Evolutionary conservation across 495 filamentous ascomycete genomes (phyloP).

Genomic region (Annulohypoxylon maeteangense): DNA sequence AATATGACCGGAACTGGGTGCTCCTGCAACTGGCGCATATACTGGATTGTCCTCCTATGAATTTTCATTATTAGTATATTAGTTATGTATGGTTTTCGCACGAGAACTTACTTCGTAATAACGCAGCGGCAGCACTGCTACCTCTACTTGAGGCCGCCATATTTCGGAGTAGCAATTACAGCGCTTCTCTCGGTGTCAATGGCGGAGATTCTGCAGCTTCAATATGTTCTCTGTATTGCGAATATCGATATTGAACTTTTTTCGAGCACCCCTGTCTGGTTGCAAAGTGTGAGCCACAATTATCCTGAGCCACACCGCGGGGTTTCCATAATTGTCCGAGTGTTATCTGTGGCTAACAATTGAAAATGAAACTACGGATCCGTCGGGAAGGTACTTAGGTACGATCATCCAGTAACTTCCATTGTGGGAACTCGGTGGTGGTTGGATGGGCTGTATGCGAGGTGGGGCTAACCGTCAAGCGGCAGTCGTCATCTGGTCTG

Average conservation of each 20-base stretch:
- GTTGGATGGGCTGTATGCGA: constrained; percentile 3
- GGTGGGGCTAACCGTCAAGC: constrained; percentile 20
- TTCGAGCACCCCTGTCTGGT: constrained; percentile 36
- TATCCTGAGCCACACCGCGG: constrained; percentile 25
- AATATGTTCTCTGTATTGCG: constrained; percentile 13
- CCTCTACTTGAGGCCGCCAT: constrained; percentile 66
- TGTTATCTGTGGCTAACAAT: constrained; percentile 1
- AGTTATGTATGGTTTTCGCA: constrained; percentile 13
- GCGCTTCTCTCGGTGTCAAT: constrained; percentile 28
- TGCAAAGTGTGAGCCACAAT: neutral
- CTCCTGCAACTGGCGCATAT: constrained; percentile 49
- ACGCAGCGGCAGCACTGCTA: constrained; percentile 50
- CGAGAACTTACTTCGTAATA: constrained; percentile 54
- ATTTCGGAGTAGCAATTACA: constrained; percentile 36
- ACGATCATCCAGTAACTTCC: neutral
- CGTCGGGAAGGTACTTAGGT: constrained; percentile 6
- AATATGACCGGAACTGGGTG: constrained; percentile 44
- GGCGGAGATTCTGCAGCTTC: constrained; percentile 31
- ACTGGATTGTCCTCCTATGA: constrained; percentile 41
- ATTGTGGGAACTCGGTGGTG: neutral
- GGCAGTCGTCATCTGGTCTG: constrained; percentile 37
- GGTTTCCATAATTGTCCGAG: neutral
- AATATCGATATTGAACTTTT: constrained; percentile 43
- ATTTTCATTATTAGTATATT: constrained; percentile 19
- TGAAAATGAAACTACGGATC: constrained; percentile 7